phyloP scores from a whole-genome alignment of 1,284 basidiomycete species.

The Cryptococcus hybrid region DNA sequence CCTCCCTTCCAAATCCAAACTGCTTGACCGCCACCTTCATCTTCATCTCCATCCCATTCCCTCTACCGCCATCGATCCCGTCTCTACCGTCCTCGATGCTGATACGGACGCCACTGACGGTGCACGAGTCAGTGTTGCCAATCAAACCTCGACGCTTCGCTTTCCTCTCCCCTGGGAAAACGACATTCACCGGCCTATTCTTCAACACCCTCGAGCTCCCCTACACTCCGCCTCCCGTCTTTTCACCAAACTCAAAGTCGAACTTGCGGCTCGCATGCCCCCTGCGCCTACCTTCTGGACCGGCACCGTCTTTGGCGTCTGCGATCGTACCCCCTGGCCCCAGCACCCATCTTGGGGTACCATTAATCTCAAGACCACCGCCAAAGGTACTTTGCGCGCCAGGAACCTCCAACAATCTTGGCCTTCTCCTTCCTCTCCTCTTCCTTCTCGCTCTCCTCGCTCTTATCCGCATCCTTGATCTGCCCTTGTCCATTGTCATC shows the following conservation, averaged over 20 bases:
- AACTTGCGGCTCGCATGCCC: no score
- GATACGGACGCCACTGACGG: neutral
- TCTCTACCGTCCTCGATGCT: neutral
- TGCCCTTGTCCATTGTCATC: slow-evolving; percentile 8
- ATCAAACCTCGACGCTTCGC: neutral
- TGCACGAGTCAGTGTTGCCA: neutral
- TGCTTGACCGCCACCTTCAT: neutral
- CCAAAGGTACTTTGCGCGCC: slow-evolving; percentile 46
- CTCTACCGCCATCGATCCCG: neutral
- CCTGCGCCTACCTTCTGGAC: no score
- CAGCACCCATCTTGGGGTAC: no score
- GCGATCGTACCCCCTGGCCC: no score
- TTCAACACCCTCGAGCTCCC: no score
- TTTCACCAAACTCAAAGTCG: no score
- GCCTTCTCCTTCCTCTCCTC: slow-evolving; percentile 25
- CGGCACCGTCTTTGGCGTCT: no score
- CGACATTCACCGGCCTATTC: no score
- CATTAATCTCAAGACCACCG: neutral
- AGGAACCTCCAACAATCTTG: slow-evolving; percentile 35
- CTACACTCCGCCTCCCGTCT: no score
- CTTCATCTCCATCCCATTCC: neutral
- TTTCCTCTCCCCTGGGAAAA: neutral
- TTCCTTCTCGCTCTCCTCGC: slow-evolving; percentile 15
- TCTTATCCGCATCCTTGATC: slow-evolving; percentile 1
- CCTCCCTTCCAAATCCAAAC: neutral